Percentiles rank a stretch among this genome's conserved stretches.
Evolutionary conservation across 2,329 filamentous ascomycete genomes (phyloP).

Genomic region (Fusarium sp.): DNA sequence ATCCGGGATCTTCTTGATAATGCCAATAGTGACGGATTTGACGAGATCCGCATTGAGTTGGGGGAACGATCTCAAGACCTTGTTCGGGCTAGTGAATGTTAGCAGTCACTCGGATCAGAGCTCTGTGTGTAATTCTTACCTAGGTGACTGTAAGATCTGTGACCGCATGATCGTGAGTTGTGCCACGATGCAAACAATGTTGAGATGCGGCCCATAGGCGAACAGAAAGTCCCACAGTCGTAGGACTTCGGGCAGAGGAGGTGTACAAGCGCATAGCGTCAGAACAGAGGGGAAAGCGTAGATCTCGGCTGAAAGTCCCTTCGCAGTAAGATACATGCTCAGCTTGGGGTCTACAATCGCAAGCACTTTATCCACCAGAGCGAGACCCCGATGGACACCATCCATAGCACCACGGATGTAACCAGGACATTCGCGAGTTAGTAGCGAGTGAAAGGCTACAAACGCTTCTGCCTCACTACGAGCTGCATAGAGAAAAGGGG

Average conservation of each 20-base stretch:
- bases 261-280: conserved; percentile 94
- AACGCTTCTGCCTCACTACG: conserved; percentile 96
- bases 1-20: conserved; percentile 89
- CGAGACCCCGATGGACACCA: conserved; percentile 91
- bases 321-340: conserved; percentile 82
- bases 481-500: conserved; percentile 94
- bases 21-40: conserved; percentile 84
- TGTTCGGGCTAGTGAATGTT: conserved; percentile 79
- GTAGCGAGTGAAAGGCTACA: conserved; percentile 85
- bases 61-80: conserved; percentile 88
- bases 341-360: conserved; percentile 92
- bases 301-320: conserved; percentile 90
- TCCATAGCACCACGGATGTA: conserved; percentile 98
- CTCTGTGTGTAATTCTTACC: conserved; percentile 61
- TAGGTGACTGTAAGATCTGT: conserved; percentile 83
- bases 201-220: conserved; percentile 93
- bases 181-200: conserved; percentile 95
- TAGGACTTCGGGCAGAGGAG: conserved; percentile 91
- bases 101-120: conserved; percentile 18
- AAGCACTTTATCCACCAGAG: conserved; percentile 90
- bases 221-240: conserved; percentile 97
- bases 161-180: conserved; percentile 91
- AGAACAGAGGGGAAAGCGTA: conserved; percentile 97
- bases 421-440: conserved; percentile 88
- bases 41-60: conserved; percentile 84